Evolutionary conservation across 2,329 filamentous ascomycete genomes (phyloP), one percentile per base, ranked within the genome.

Genomic region (Colletotrichum filicis): DNA sequence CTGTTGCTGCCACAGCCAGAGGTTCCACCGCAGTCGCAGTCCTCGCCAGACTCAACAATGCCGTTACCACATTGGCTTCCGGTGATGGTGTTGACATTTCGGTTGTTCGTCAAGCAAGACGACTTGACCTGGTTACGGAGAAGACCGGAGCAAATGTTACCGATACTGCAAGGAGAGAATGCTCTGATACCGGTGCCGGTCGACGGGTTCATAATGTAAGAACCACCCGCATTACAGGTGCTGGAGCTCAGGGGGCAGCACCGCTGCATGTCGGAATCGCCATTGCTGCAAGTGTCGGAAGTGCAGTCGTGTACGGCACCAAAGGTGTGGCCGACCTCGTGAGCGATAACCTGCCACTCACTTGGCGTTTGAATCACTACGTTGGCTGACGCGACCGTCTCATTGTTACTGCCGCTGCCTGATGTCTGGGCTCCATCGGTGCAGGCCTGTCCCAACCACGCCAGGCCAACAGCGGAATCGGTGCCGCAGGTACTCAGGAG

Each of bases 201-300:
- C 12, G 94, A 97, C 0, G 97, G 97, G 80, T 98, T 98, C 97
- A 99, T 99, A 82, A 99, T 95, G 83, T 91, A 99, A 73, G 88
- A 83, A n/a, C 90, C 92, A 55, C 87, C 85, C 26, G 97, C 97
- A 81, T 97, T 87, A 81, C 97, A 99, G 0, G 85, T 87, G 55
- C 74, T 81, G 9, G 85, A 79, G 76, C 87, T 93, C 8, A 98
- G 86, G 0, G 95, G 97, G 78, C 97, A 99, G 82, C 97, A 99
- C 77, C 88, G 83, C 76, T 87, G 87, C 67, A 80, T 82, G 11
- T 81, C 80, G 7, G 82, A 82, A 49, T 90, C 89, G 24, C 89
- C 87, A 72, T 94, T 88, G 7, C 79, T 78, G 80, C 96, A 98
- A 2, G 92, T 89, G n/a, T 82, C 74, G 0, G 85, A 80, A 3